Evolutionary conservation across 148 eudicot genomes (phyloP).

Genomic region (Limonium bicolor): DNA sequence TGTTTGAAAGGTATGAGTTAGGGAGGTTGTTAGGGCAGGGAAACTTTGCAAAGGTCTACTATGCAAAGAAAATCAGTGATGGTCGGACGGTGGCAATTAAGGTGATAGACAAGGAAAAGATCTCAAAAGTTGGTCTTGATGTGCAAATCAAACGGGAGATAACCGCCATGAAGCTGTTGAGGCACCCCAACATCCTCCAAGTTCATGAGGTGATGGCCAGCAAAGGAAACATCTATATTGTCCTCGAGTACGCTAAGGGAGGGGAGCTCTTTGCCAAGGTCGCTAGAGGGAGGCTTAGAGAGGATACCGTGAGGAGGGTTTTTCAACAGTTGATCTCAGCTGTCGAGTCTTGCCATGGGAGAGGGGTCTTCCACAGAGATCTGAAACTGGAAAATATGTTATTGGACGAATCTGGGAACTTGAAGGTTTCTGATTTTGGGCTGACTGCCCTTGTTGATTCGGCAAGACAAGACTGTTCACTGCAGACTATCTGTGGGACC

Average conservation of each 20-base stretch:
- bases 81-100: slow-evolving; percentile 24
- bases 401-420: slow-evolving; percentile 25
- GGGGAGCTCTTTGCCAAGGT: slow-evolving; percentile 35
- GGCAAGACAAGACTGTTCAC: slow-evolving; percentile 28
- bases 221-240: slow-evolving; percentile 32
- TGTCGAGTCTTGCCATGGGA: slow-evolving; percentile 35
- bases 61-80: slow-evolving; percentile 11
- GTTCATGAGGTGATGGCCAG: slow-evolving; percentile 36
- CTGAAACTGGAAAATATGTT: slow-evolving; percentile 35
- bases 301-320: slow-evolving; percentile 24
- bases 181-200: slow-evolving; percentile 34
- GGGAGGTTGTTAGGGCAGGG: slow-evolving; percentile 43
- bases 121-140: slow-evolving; percentile 30
- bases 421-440: slow-evolving; percentile 37
- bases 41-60: slow-evolving; percentile 46
- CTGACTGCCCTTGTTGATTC: slow-evolving; percentile 31
- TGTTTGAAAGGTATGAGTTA: slow-evolving; percentile 32
- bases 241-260: slow-evolving; percentile 32
- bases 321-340: slow-evolving; percentile 36
- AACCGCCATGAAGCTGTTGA: slow-evolving; percentile 33
- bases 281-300: slow-evolving; percentile 29
- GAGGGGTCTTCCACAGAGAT: slow-evolving; percentile 40
- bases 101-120: no score
- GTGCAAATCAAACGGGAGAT: slow-evolving; percentile 42
- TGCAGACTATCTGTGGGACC: slow-evolving; percentile 42